phyloP scores from a whole-genome alignment of 2,329 filamentous ascomycete genomes.

The Pyrenochaeta sp. region DNA sequence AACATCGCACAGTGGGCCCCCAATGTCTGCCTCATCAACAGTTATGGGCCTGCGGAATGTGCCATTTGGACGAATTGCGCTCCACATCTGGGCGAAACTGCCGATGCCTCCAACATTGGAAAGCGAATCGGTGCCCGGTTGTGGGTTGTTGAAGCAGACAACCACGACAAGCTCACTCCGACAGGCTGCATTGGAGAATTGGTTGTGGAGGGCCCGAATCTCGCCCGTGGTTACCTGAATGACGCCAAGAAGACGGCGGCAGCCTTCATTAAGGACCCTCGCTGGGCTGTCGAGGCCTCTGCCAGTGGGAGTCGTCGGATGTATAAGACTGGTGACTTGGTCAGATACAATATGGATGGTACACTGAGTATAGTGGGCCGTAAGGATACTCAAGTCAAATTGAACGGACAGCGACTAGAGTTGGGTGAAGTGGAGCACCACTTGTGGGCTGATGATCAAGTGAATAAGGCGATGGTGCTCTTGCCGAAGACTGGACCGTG shows the following conservation, averaged over 20 bases:
- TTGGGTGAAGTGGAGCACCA: constrained; percentile 25
- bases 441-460: neutral
- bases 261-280: neutral
- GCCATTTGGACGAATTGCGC: neutral
- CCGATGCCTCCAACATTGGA: neutral
- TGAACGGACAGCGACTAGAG: constrained; percentile 34
- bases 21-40: neutral
- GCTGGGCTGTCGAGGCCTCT: neutral
- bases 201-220: constrained; percentile 62
- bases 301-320: neutral
- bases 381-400: constrained; percentile 31
- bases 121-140: constrained; percentile 5
- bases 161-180: constrained; percentile 23
- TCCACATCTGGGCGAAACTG: neutral
- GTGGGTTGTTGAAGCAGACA: constrained; percentile 24
- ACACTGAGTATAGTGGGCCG: constrained; percentile 16
- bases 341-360: constrained; percentile 3
- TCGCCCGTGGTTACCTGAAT: constrained; percentile 32
- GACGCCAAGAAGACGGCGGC: neutral
- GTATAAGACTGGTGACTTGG: constrained; percentile 16
- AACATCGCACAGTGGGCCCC: neutral
- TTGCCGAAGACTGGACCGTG: too few species aligned
- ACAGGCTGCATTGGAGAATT: constrained; percentile 55
- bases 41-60: neutral
- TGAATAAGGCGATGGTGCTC: too few species aligned